A percentile compares a stretch with the other conserved stretches of the same genome.
phyloP scores from a whole-genome alignment of 345 rosid species.

The Cochlearia excelsa region DNA sequence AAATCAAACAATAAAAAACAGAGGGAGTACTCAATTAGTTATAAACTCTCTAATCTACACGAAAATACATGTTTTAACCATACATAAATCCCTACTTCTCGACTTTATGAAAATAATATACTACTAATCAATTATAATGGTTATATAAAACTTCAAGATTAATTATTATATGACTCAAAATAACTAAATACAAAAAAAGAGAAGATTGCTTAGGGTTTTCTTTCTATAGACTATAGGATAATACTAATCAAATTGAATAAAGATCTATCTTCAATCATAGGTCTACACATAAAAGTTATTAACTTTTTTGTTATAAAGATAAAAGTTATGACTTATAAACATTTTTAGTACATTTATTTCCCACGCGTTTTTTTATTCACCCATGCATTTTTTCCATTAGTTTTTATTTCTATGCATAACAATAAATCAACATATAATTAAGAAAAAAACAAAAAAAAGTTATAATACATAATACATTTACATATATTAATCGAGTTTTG shows the following conservation, averaged over 20 bases:
- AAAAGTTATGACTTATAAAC: constrained; percentile 24
- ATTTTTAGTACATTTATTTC: constrained; percentile 23
- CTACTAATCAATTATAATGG: no score
- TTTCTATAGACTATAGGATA: neutral
- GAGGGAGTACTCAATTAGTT: no score
- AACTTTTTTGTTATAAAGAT: no score
- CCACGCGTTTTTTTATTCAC: constrained; percentile 29
- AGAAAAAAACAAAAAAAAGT: neutral
- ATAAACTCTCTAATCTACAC: no score
- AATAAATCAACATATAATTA: constrained; percentile 7
- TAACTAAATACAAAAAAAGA: neutral
- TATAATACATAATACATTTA: no score
- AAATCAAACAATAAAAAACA: no score
- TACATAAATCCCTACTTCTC: no score
- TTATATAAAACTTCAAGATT: no score
- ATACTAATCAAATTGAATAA: constrained; percentile 12
- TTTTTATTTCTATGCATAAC: neutral
- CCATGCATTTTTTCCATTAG: constrained; percentile 16
- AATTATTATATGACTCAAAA: neutral
- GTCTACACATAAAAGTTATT: constrained; percentile 20
- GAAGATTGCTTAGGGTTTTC: constrained; percentile 8
- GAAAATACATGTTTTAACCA: no score
- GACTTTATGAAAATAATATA: neutral
- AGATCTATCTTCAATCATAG: constrained; percentile 12
- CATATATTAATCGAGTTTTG: no score